phyloP scores from a whole-genome alignment of 2,329 filamentous ascomycete genomes.

The Lachnellula occidentalis region DNA sequence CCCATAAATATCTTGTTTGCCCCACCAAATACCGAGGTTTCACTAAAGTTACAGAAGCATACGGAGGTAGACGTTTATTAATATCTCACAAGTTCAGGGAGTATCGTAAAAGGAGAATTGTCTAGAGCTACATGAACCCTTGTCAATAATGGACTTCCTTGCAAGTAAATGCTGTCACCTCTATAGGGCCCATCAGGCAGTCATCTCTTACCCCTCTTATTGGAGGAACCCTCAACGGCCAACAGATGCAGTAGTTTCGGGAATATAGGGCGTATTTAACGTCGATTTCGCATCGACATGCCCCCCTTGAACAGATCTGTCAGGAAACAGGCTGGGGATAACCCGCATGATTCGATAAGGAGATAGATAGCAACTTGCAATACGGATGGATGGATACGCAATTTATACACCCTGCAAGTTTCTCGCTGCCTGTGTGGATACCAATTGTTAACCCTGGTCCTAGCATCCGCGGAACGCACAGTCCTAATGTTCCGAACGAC shows the following conservation, averaged over 20 bases:
- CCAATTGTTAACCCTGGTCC: not conserved
- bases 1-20: no score
- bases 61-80: no score
- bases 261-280: not conserved
- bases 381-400: no score
- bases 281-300: not conserved
- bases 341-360: no score
- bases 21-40: no score
- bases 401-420: no score
- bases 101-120: not conserved
- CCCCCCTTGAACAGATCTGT: not conserved
- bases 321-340: not conserved
- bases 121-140: not conserved
- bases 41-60: no score
- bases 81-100: not conserved
- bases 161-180: not conserved
- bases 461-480: not conserved
- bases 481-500: not conserved
- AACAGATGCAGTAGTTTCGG: not conserved
- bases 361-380: no score
- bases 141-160: not conserved
- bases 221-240: no score
- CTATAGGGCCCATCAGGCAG: not conserved
- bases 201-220: no score
- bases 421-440: not conserved